Evolutionary conservation across 305 asterid genomes (phyloP), one percentile per base, ranked within the genome.

Genomic region (Salvia sclarea): DNA sequence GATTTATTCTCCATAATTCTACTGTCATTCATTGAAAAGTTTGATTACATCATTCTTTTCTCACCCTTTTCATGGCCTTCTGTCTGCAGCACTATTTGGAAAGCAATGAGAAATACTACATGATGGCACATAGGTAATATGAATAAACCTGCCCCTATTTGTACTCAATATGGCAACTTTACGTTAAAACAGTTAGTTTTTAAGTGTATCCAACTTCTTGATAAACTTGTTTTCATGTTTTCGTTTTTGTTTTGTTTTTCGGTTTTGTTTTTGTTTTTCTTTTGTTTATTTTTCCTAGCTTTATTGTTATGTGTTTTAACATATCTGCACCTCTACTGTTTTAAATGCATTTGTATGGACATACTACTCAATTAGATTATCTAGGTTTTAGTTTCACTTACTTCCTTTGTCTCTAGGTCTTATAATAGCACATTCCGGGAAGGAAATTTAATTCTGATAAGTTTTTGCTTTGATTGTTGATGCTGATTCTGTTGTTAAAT

Each of bases 61-160:
- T 65, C 72, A 75, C 50, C 59, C 56, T 66, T 38, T 38, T 50
- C 63, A 18, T 22, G 77, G 45, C 38, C 37, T 76, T 85, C 30
- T 78, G 55, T 63, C 66, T 88, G 81, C 95, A 95, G 99, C 97
- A 95, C 75, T 95, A 95, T 78, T 65, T 95, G 96, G 99, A 95
- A 82, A 95, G 99, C 94, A 95, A 91, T 78, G 99, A 95, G 81
- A 95, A 91, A 76, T 95, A 95, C 89, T 95, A 95, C 83, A 61
- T 77, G 88, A 91, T 95, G 98, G 98, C 99, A 61, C 99, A 95
- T 76, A 88, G 99, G 99, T 95, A 81, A 82, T 43, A 24, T 33
- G 37, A 57, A 55, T 56, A 13, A 41, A n/a, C 40, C 13, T 37
- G 24, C 31, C 66, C 59, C 35, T 35, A 20, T 71, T 43, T 43